Base-by-base conservation (phyloP, 768 basidiomycete species). In the Mycena maculata region DNA sequence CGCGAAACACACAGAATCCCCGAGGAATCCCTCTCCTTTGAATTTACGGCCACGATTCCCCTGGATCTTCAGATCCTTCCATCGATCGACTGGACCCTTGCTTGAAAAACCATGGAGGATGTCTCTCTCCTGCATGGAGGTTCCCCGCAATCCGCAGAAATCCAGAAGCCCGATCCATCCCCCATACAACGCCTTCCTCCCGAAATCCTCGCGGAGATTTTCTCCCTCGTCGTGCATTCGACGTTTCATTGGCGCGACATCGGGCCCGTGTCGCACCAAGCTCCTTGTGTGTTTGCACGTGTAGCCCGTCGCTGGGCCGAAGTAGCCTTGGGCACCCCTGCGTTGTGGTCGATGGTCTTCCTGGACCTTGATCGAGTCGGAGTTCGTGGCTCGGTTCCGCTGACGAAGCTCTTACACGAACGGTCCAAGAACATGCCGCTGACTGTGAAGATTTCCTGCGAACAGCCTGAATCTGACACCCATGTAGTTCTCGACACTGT, bases 191-290 rank as follows among this genome's bases (percentile, higher is more conserved):
- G 27, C 38, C 30, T 59, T 4, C 57, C 57, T 23, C 38, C 45
- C n/a, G 63, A 64, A 36, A 64, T 58, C 12, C 54, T 64, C 15
- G 47, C 25, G 15, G 55, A 56, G 33, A 64, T 64, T 12, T 65
- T 60, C 42, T 44, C 22, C 22, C 25, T 52, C 18, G 22, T 39
- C 38, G 50, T 55, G 5, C 8, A 25, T 5, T 30, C 59, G 3
- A 33, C 44, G 16, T 61, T 48, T 23, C 20, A 25, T 31, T 53
- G 50, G 5, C 33, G 45, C 23, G 62, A 63, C 16, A 57, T 6
- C 10, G 42, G 20, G 2, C 42, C 44, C 23, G 30, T 27, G 4
- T 15, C 49, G 30, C 38, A 33, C 6, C 31, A 53, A 2, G 64
- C 64, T 18, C 65, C 59, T 0, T 67, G 65, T 58, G 6, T 67